A percentile compares a stretch with the other conserved stretches of the same genome.
phyloP scores from a whole-genome alignment of 1,284 basidiomycete species.

The Hemileia vastatrix region DNA sequence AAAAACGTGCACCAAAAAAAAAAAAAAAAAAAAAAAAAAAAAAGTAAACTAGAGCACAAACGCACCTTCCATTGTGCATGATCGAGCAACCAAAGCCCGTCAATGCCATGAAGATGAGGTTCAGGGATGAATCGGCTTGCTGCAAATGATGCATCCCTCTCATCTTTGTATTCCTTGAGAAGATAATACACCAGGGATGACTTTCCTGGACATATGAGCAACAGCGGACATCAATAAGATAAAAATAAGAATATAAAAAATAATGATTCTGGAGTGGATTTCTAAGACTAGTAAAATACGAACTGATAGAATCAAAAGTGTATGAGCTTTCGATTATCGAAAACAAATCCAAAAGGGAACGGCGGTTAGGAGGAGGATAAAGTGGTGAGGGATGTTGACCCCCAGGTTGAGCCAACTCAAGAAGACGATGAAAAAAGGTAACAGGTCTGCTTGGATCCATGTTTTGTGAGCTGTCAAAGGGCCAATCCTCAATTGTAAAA shows the following conservation, averaged over 20 bases:
- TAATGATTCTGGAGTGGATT: too few relatives aligned
- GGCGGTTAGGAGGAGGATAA: too few relatives aligned
- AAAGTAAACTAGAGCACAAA: neutral
- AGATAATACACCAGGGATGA: conserved; percentile 22
- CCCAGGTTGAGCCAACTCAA: too few relatives aligned
- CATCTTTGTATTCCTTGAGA: conserved; percentile 14
- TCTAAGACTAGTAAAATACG: too few relatives aligned
- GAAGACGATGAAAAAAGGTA: too few relatives aligned
- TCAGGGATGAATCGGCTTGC: conserved; percentile 12
- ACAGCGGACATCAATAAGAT: too few relatives aligned
- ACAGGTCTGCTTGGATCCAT: too few relatives aligned
- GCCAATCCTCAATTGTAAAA: conserved; percentile 17
- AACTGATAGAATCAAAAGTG: too few relatives aligned
- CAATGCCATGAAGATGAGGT: conserved; percentile 9
- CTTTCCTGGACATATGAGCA: conserved; percentile 8
- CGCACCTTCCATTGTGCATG: conserved; percentile 19
- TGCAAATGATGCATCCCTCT: conserved; percentile 10
- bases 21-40: neutral
- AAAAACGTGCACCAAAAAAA: neutral
- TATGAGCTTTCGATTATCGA: too few relatives aligned
- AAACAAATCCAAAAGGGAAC: too few relatives aligned
- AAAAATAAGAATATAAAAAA: too few relatives aligned
- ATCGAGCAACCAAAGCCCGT: conserved; percentile 22
- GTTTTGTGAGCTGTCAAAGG: neutral
- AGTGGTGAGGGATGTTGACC: too few relatives aligned